Base-by-base conservation (phyloP, 352 stramenopile species). In the Globisporangium mamillatum region DNA sequence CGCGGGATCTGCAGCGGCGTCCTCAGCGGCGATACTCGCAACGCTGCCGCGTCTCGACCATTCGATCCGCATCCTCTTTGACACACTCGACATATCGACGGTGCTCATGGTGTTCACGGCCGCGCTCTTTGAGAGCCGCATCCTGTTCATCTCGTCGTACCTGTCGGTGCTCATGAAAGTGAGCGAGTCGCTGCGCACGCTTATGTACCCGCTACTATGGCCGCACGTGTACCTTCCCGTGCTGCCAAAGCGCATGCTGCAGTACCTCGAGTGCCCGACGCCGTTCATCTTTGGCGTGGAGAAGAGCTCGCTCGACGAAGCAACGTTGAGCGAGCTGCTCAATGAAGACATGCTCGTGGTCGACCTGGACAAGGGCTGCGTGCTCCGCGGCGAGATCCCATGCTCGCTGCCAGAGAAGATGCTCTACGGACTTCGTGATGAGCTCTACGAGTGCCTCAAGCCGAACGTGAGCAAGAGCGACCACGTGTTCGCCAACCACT, bases 171-270 rank as follows among this genome's bases (percentile, higher is more conserved):
- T 96, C 41, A 90, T 94, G 76, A 92, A 91, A 57, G 85, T 91
- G 18, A 76, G 75, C 61, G 89, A 96, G 66, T 85, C 88, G 0
- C 69, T 95, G 34, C 85, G 86, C 57, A 77, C 86, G 27, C 80
- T 97, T n/a, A 88, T 97, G 79, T 90, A 91, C 41, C 90, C 90
- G 5, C 67, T 97, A 20, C 74, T 86, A 20, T 97, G 90, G 90
- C 88, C 89, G 27, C 90, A 97, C 62, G 86, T 95, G 52, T 97
- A 96, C 69, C 70, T 93, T 7, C 89, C 87, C 0, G 78, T 97
- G 48, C 75, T 97, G 29, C 89, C 89, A 3, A 80, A 76, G 8
- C 75, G 80, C 60, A 90, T 96, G 83, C 73, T 94, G 20, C 84
- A 92, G 74, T 94, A 92, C 61, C 76, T 96, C 20, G 85, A 96